These are phyloP conservation scores for Musa beccarii DNA, from an alignment of 176 grass and related monocot species.

Conservation along the genomic window DNA sequence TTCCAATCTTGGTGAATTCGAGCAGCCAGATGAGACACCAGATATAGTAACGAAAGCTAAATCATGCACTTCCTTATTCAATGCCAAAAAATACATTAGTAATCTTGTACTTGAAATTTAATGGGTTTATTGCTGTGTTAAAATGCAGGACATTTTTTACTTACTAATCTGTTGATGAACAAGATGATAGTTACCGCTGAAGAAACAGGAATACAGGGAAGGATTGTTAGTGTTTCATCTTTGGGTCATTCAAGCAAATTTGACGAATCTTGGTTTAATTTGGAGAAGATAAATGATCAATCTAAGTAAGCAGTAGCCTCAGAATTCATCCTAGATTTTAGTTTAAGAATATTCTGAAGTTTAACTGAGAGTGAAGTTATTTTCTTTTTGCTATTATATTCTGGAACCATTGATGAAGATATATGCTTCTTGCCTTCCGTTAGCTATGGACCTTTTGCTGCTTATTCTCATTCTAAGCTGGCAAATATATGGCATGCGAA, in stretches of 20 bases:
- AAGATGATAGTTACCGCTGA: background rate
- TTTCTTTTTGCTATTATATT: no score
- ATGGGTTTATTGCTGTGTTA: background rate
- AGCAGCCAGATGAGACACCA: background rate
- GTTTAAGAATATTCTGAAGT: background rate
- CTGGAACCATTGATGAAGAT: background rate
- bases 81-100: background rate
- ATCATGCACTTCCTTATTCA: background rate
- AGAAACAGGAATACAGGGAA: constrained; percentile 3
- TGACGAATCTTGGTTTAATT: constrained; percentile 10
- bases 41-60: background rate
- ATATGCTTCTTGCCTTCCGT: background rate
- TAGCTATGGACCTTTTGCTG: background rate
- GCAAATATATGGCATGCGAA: constrained; percentile 6
- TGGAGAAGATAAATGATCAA: constrained; percentile 13
- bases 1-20: background rate
- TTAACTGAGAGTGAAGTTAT: background rate
- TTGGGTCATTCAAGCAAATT: background rate
- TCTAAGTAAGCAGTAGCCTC: background rate
- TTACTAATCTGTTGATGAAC: background rate
- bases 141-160: constrained; percentile 4
- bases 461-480: background rate
- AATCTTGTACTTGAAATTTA: background rate
- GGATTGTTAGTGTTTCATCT: constrained; percentile 1
- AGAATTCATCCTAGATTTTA: background rate